Base-by-base conservation (phyloP, 768 basidiomycete genomes). In the Pleurotus platypus region DNA sequence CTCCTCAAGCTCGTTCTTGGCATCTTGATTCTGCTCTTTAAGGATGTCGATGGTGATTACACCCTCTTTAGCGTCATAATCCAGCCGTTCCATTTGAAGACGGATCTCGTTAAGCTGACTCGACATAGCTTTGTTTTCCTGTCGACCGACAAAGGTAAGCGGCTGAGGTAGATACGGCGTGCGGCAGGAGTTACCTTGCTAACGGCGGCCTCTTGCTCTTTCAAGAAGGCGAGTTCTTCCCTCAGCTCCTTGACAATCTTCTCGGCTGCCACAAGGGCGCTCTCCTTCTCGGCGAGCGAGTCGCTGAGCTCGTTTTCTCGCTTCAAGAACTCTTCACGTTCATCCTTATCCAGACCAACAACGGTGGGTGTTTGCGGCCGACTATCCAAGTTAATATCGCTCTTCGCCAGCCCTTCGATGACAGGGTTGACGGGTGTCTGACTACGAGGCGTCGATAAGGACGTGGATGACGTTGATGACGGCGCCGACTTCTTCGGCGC, bases 231-330 rank as follows among this genome's bases (percentile, higher is more conserved):
- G 50, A 99, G 74, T 69, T 99, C 96, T 62, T 97, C 94, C 63
- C 81, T 86, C 58, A 98, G 75, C 67, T 98, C 94, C 61, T 85
- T 87, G 49, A 96, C 82, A 24, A 92, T 75, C 75, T 94, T 96
- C 67, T 94, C 90, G 40, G 91, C 90, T 27, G 87, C 78, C 35
- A 74, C 77, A 39, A 98, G 76, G 8, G 86, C 81, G 26, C 87
- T 85, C 76, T 98, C 97, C 77, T 82, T 92, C 76, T 98, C 96
- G 3, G 92, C 92, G 45, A 99, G 78, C 62, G 86, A 79, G 71
- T 99, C 97, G 59, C 87, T 95, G 56, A 99, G 78, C 70, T 99
- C 97, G 64, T 98, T 98, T 80, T 99, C 97, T 60, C 97, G 74
- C 68, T 85, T 86, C 72, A 99, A 73, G 81, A 98, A 99, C 53